phyloP scores from a whole-genome alignment of 78 protist species.

The Speleostelium caveatum region DNA sequence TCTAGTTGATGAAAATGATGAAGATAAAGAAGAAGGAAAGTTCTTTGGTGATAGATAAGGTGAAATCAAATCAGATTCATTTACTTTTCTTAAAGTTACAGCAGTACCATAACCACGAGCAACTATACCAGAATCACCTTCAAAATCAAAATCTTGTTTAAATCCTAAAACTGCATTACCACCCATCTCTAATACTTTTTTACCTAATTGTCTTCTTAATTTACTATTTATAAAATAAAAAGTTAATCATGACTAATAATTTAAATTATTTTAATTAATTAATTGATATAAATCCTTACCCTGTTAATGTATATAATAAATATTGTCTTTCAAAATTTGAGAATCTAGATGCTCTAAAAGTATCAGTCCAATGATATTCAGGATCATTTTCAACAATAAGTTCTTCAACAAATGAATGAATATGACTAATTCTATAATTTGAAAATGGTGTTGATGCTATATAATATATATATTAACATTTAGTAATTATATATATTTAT shows the following conservation, averaged over 20 bases:
- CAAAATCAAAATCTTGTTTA: slow-evolving; percentile 91
- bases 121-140: slow-evolving; percentile 89
- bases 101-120: slow-evolving; percentile 96
- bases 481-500: neutral
- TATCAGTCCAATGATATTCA: slow-evolving; percentile 92
- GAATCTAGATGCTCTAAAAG: slow-evolving; percentile 82
- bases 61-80: slow-evolving; percentile 43
- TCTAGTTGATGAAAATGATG: neutral
- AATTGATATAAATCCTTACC: slow-evolving; percentile 59
- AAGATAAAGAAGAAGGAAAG: neutral
- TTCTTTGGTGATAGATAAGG: slow-evolving; percentile 65
- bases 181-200: slow-evolving; percentile 85
- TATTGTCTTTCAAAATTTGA: slow-evolving; percentile 92
- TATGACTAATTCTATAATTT: slow-evolving; percentile 57
- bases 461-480: neutral
- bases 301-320: slow-evolving; percentile 76
- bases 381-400: slow-evolving; percentile 94
- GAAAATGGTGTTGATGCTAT: slow-evolving; percentile 77
- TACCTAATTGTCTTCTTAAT: slow-evolving; percentile 89
- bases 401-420: slow-evolving; percentile 73
- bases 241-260: neutral
- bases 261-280: neutral
- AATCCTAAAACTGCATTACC: slow-evolving; percentile 94
- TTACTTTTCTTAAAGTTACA: slow-evolving; percentile 70
- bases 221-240: slow-evolving; percentile 34